These are phyloP conservation scores for Mycena rebaudengoi DNA, from an alignment of 768 basidiomycete species.

Conservation along the genomic window DNA sequence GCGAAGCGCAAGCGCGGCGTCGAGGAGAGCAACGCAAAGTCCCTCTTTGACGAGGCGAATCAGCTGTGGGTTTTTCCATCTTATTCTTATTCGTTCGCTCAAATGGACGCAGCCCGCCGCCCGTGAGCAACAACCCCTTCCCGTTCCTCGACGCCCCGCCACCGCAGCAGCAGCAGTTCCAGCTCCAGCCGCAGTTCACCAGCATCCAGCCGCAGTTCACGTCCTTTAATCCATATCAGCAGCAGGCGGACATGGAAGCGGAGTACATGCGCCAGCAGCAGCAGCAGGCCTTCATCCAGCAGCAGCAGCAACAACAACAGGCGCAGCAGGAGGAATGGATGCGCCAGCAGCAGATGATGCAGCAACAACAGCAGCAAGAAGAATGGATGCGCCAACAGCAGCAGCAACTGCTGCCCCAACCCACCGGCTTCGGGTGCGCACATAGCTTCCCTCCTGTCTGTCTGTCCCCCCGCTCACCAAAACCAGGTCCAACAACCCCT, in stretches of 20 bases:
- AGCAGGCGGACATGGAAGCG: slow-evolving; percentile 91
- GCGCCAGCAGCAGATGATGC: slow-evolving; percentile 52
- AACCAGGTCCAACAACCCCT: slow-evolving; percentile 92
- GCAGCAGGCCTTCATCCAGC: slow-evolving; percentile 40
- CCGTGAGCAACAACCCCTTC: slow-evolving; percentile 62
- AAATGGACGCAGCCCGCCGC: slow-evolving; percentile 36
- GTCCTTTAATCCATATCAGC: slow-evolving; percentile 93
- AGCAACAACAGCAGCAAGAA: slow-evolving; percentile 59
- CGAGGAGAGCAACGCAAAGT: slow-evolving; percentile 74
- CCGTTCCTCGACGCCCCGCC: slow-evolving; percentile 69
- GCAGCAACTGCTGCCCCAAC: slow-evolving; percentile 61
- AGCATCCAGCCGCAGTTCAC: slow-evolving; percentile 84
- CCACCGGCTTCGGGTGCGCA: slow-evolving; percentile 80
- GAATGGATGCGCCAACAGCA: slow-evolving; percentile 30
- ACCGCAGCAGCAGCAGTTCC: slow-evolving; percentile 46
- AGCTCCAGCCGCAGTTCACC: slow-evolving; percentile 81
- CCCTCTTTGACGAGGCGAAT: slow-evolving; percentile 88
- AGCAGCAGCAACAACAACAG: slow-evolving; percentile 67
- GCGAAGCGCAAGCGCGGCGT: slow-evolving; percentile 72
- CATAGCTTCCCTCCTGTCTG: neutral
- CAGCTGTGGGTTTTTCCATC: slow-evolving; percentile 65
- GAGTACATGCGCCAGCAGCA: slow-evolving; percentile 77
- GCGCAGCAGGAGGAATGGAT: slow-evolving; percentile 55
- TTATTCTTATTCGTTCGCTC: slow-evolving; percentile 13
- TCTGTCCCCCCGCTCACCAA: slow-evolving; percentile 35